A percentile compares a stretch with the other conserved stretches of the same genome.
phyloP scores from a whole-genome alignment of 768 basidiomycete genomes.

The Naganishia randhawae region DNA sequence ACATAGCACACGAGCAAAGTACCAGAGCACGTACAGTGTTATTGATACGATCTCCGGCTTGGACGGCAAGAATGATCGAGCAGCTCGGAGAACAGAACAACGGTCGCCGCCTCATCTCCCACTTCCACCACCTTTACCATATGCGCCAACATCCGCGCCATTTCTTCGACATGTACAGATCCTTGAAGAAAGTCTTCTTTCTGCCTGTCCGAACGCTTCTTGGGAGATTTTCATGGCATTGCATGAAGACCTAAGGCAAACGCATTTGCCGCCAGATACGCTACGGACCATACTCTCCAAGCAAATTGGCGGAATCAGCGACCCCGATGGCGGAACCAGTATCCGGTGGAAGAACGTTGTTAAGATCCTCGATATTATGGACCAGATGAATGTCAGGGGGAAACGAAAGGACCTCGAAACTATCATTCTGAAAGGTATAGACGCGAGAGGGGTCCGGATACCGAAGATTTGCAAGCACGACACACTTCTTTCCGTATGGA shows the following conservation, averaged over 20 bases:
- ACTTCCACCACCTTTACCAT: conserved; percentile 6
- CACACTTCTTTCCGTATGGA: not conserved
- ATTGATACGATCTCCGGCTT: conserved; percentile 1
- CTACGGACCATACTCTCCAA: not conserved
- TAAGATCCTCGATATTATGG: not conserved
- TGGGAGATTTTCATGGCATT: conserved; percentile 12
- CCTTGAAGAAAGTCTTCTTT: conserved; percentile 8
- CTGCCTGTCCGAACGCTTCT: not conserved
- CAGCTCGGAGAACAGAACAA: conserved; percentile 3
- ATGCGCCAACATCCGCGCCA: conserved; percentile 5
- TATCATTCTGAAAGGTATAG: not conserved
- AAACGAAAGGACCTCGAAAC: not conserved
- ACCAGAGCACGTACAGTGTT: not conserved
- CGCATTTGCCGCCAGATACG: conserved; percentile 14
- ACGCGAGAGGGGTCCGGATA: not conserved
- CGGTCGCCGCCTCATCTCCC: conserved; percentile 16
- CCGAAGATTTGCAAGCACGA: not conserved
- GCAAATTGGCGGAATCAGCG: not conserved
- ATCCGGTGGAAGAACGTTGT: not conserved
- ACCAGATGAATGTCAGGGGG: not conserved
- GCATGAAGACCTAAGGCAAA: conserved; percentile 2
- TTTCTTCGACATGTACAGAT: conserved; percentile 15
- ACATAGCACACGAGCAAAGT: not conserved
- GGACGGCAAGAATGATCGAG: not conserved
- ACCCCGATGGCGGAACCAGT: not conserved